Percentiles rank a stretch among this genome's conserved stretches.
phyloP scores from a whole-genome alignment of 192 early-diverging fungal genomes.

The Coemansia sp. region DNA sequence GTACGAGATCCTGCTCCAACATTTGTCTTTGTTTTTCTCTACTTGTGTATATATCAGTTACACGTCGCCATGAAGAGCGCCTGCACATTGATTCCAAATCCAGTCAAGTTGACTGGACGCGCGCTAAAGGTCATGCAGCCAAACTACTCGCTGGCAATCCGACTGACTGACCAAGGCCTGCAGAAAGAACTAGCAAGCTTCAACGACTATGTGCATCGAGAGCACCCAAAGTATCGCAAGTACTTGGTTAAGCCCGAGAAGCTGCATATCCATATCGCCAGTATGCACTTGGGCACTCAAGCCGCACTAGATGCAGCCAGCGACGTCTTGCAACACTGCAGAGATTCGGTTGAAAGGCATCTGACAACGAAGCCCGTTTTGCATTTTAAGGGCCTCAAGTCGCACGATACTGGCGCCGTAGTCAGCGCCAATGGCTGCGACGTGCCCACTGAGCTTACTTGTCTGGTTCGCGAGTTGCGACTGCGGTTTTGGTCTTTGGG shows the following conservation, averaged over 20 bases:
- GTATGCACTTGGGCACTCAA: background rate
- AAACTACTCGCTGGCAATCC: constrained; percentile 16
- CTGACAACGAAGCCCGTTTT: background rate
- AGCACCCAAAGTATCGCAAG: constrained; percentile 9
- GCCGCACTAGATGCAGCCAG: background rate
- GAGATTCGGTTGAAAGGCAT: background rate
- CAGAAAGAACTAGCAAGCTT: constrained; percentile 1
- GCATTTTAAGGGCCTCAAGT: background rate
- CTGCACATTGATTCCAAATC: background rate
- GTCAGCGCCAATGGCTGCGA: background rate
- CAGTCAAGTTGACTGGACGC: background rate
- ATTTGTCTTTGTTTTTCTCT: background rate
- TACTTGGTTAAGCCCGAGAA: constrained; percentile 15
- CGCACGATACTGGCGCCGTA: constrained; percentile 1
- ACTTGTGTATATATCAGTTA: background rate
- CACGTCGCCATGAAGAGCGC: background rate
- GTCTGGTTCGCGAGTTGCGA: constrained; percentile 3
- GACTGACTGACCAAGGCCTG: background rate
- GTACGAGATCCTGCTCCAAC: background rate
- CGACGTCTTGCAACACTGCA: background rate
- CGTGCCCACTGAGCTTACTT: background rate
- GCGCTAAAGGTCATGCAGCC: constrained; percentile 5
- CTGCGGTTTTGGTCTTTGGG: constrained; percentile 18
- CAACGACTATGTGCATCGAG: background rate
- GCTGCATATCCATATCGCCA: background rate